Base-by-base conservation (phyloP, 2,329 filamentous ascomycete genomes). In the Capronia coronata region DNA sequence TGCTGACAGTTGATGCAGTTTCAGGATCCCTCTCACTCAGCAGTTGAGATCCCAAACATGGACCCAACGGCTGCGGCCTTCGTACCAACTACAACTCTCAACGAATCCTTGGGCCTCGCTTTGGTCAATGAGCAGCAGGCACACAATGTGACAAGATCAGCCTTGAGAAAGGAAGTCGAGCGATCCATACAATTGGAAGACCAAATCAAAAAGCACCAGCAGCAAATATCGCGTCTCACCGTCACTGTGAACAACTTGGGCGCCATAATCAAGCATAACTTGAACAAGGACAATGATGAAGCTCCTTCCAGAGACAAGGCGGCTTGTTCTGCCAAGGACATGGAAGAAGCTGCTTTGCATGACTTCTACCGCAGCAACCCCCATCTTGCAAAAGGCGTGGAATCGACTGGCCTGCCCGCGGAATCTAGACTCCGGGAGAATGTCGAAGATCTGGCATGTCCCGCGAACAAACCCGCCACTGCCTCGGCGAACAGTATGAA, bases 121-220 rank as follows among this genome's bases (percentile, higher is more conserved):
- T 45, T 58, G 19, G 46, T 46, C 13, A 55, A 51, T 18, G 58
- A 60, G 25, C 58, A 60, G 44, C 46, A 54, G 40, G 52, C 53
- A 2, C 58, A 60, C 46, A 46, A 51, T 18, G 32, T 19, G 3
- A 56, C 58, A 16, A 54, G 47, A 43, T 23, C 35, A n/a, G 41
- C 35, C n/a, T 27, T 59, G 32, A 44, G 38, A n/a, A 35, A 54
- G n/a, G 46, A 56, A 32, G 46, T 46, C 22, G 25, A 46, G 16
- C 39, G 30, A 14, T 43, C 45, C 23, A 14, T 19, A 30, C 42
- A 51, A 18, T 34, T 50, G 18, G 52, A 56, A 35, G 43, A 44
- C 4, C 46, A 56, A 27, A 37, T 51, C 42, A 40, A 46, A 18
- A 48, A 44, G 23, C 19, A 43, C 23, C n/a, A 40, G 25, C 38